Conservation (phyloP, 345 rosid species). For the Anastatica hierochuntica region DNA sequence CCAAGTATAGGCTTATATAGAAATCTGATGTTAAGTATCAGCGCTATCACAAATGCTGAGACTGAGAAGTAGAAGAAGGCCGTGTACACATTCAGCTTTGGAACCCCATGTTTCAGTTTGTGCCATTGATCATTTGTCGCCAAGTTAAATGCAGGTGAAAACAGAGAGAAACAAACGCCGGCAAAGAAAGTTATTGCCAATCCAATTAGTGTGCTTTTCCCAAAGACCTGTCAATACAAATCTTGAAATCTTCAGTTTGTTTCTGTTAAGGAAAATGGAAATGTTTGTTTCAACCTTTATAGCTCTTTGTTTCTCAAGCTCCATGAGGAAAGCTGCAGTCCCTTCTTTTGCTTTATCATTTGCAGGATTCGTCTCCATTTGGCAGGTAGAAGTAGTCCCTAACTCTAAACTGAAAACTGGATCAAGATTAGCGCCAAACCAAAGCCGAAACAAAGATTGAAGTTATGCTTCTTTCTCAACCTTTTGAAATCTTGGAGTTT, state of each 20-base stretch:
- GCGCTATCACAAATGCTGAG: constrained; percentile 50
- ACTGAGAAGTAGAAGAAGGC: constrained; percentile 73
- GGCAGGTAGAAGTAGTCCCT: no score
- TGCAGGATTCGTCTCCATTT: no score
- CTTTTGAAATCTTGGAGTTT: constrained; percentile 30
- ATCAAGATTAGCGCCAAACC: constrained; percentile 1
- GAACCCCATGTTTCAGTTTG: constrained; percentile 57
- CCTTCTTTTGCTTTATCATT: constrained; percentile 37
- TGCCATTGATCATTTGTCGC: constrained; percentile 83
- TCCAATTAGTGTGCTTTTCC: constrained; percentile 52
- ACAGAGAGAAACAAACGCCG: constrained; percentile 63
- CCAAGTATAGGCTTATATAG: constrained; percentile 56
- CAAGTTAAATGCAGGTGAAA: constrained; percentile 79
- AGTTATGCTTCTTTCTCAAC: constrained; percentile 15
- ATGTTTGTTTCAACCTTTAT: no score
- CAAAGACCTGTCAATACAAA: no score
- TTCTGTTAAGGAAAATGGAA: no score
- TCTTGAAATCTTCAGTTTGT: no score
- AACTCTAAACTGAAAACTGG: constrained; percentile 34
- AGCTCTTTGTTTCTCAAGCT: constrained; percentile 62
- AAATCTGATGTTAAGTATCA: constrained; percentile 47
- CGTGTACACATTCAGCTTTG: constrained; percentile 57
- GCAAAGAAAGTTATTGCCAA: constrained; percentile 53
- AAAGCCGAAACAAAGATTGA: background rate
- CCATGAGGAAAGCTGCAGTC: constrained; percentile 50